Percentiles rank a stretch among this genome's conserved stretches.
Conservation (phyloP, 257 asterid species). For the Gardenia jasminoides region DNA sequence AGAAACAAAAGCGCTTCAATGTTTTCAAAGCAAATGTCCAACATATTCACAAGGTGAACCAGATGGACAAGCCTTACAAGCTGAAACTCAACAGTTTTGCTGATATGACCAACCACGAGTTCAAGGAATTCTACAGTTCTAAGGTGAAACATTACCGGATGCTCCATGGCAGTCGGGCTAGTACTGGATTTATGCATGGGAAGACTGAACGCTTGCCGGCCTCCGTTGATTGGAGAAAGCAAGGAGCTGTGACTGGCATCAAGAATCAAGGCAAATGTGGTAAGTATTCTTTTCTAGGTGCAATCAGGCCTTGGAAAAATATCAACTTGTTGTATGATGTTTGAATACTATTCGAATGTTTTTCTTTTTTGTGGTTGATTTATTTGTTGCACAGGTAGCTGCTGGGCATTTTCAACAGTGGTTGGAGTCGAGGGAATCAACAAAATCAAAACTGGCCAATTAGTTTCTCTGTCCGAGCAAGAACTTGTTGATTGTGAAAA, state of each 20-base stretch:
- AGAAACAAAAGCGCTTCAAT: constrained; percentile 73
- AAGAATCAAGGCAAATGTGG: constrained; percentile 92
- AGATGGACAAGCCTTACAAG: constrained; percentile 78
- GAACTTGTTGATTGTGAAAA: constrained; percentile 78
- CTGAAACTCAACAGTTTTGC: constrained; percentile 73
- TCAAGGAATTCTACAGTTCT: constrained; percentile 58
- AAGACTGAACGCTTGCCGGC: constrained; percentile 46
- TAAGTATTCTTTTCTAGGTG: constrained; percentile 22
- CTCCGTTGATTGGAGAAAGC: constrained; percentile 79
- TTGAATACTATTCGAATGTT: not conserved
- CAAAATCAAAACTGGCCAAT: constrained; percentile 58
- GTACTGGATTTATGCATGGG: constrained; percentile 57
- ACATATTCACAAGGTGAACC: constrained; percentile 59
- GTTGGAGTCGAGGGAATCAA: constrained; percentile 94
- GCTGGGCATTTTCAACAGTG: constrained; percentile 91
- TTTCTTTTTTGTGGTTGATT: not conserved
- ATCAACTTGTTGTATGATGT: not conserved
- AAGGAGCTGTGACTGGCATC: constrained; percentile 72
- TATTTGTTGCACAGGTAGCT: constrained; percentile 50
- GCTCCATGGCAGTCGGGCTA: constrained; percentile 46
- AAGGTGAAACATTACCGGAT: constrained; percentile 58
- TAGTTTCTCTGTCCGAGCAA: constrained; percentile 82
- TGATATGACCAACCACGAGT: constrained; percentile 76
- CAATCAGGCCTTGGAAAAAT: not conserved
- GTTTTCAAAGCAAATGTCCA: constrained; percentile 79